Evolutionary conservation across 768 basidiomycete genomes (phyloP), one percentile per base, ranked within the genome.

Genomic region (Leucogyrophana mollusca): DNA sequence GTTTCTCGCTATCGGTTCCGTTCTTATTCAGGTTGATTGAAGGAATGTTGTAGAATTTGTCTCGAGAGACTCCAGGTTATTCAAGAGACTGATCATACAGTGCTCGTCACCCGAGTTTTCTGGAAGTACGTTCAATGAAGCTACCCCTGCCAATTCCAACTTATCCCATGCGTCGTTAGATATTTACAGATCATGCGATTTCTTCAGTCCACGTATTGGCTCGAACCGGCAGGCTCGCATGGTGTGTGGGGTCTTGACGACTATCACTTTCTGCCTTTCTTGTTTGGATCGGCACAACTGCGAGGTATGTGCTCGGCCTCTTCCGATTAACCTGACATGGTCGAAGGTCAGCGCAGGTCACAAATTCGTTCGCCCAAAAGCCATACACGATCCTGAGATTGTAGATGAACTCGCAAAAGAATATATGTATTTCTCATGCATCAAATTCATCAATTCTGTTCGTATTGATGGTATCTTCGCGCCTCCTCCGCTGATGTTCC

Each of bases 211-310:
- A 83, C 86, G 3, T 99, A 99, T 62, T 97, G 94, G 93, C 80
- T 97, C 0, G 95, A 99, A 63, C 94, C 95, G 3, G 95, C 95
- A 6, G 94, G 95, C n/a, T 98, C 96, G 2, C 95, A 98, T 61
- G 95, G 95, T 0, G 95, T 97, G 0, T 98, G 94, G 90, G 95
- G 95, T 2, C 70, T 98, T 45, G 94, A 96, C 56, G 94, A 97
- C 57, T 99, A 97, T 58, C 94, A 96, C 57, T 99, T 96, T 68
- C 74, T 94, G 13, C 94, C 89, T 1, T 97, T 94, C 71, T 61
- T 94, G 34, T 94, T 87, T 56, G 92, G 92, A 2, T 80, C 87
- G 2, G 85, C 89, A 1, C 93, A 95, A 57, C 64, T 94, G 40
- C 67, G 76, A 60, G 82, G 83, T 77, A 45, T 20, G 47, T 45